Conservation (phyloP, 768 basidiomycete genomes). For the Russula griseocarnosa region DNA sequence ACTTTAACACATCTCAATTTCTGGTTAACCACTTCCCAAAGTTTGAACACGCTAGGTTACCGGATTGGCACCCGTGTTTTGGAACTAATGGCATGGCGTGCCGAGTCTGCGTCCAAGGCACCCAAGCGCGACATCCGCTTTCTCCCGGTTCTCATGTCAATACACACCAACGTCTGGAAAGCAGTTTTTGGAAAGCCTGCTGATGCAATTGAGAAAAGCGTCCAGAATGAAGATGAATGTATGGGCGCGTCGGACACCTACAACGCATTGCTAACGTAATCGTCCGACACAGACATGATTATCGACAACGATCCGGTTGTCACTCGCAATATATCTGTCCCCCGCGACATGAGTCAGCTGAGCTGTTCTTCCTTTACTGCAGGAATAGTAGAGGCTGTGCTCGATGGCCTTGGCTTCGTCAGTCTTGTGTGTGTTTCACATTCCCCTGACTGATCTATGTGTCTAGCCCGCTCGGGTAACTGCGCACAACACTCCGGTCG, state of each 20-base stretch:
- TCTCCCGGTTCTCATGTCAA: slow-evolving; percentile 85
- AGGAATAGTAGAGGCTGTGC: slow-evolving; percentile 93
- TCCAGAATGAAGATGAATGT: slow-evolving; percentile 97
- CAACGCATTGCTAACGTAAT: slow-evolving; percentile 19
- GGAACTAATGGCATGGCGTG: slow-evolving; percentile 79
- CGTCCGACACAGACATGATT: slow-evolving; percentile 74
- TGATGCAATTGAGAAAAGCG: slow-evolving; percentile 92
- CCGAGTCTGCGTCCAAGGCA: slow-evolving; percentile 74
- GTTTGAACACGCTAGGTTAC: slow-evolving; percentile 90
- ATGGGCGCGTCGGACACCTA: slow-evolving; percentile 36
- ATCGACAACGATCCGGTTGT: slow-evolving; percentile 93
- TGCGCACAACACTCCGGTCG: slow-evolving; percentile 85
- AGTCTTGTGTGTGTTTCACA: slow-evolving; percentile 36
- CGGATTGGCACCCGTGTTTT: slow-evolving; percentile 84
- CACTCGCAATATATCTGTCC: slow-evolving; percentile 89
- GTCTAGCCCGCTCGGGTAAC: slow-evolving; percentile 91
- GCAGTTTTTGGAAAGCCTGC: slow-evolving; percentile 92
- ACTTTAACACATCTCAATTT: slow-evolving; percentile 4
- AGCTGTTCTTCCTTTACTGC: slow-evolving; percentile 98
- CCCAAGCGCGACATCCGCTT: slow-evolving; percentile 91
- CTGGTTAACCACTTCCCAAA: slow-evolving; percentile 34
- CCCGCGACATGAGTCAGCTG: slow-evolving; percentile 87
- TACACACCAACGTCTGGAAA: slow-evolving; percentile 94
- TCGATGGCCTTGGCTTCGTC: slow-evolving; percentile 92
- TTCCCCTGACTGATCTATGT: slow-evolving; percentile 12